Evolutionary conservation across 495 filamentous ascomycete genomes (phyloP).

Genomic region (Aspergillus cristatus): DNA sequence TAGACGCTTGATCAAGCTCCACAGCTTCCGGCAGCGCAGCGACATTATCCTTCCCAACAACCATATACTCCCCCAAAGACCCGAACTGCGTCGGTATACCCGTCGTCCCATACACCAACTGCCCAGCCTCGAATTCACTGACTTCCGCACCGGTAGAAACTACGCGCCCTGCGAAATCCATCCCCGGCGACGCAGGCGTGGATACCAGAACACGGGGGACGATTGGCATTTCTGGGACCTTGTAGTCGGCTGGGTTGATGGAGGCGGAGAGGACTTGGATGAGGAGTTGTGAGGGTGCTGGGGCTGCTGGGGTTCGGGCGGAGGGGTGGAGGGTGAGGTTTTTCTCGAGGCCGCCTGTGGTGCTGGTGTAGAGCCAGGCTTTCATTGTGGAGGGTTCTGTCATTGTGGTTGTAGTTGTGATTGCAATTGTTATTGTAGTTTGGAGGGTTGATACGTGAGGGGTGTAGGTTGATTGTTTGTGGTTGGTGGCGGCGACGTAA

Average conservation of each 20-base stretch:
- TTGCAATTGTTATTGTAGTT: neutral
- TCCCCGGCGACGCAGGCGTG: slow-evolving; percentile 45
- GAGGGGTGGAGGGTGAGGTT: slow-evolving; percentile 42
- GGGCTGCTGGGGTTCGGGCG: slow-evolving; percentile 31
- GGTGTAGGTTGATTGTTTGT: neutral
- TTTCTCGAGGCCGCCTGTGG: slow-evolving; percentile 44
- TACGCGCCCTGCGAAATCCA: slow-evolving; percentile 58
- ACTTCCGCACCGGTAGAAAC: slow-evolving; percentile 28
- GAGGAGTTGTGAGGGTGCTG: slow-evolving; percentile 41
- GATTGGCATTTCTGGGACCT: slow-evolving; percentile 46
- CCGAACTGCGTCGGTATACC: slow-evolving; percentile 38
- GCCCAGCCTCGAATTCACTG: slow-evolving; percentile 33
- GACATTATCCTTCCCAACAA: slow-evolving; percentile 10
- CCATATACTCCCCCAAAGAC: slow-evolving; percentile 45
- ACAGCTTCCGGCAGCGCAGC: slow-evolving; percentile 43
- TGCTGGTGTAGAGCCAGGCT: slow-evolving; percentile 51
- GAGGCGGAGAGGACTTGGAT: slow-evolving; percentile 45
- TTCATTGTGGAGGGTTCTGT: slow-evolving; percentile 39
- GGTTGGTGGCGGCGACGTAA: too few relatives aligned
- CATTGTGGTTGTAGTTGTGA: slow-evolving; percentile 6
- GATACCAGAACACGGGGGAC: slow-evolving; percentile 31
- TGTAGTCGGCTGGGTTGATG: slow-evolving; percentile 68
- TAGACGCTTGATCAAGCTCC: slow-evolving; percentile 37
- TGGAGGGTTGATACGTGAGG: neutral
- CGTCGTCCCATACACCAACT: slow-evolving; percentile 47